phyloP scores from a whole-genome alignment of 345 rosid species.

The Eucalyptus coolabah region DNA sequence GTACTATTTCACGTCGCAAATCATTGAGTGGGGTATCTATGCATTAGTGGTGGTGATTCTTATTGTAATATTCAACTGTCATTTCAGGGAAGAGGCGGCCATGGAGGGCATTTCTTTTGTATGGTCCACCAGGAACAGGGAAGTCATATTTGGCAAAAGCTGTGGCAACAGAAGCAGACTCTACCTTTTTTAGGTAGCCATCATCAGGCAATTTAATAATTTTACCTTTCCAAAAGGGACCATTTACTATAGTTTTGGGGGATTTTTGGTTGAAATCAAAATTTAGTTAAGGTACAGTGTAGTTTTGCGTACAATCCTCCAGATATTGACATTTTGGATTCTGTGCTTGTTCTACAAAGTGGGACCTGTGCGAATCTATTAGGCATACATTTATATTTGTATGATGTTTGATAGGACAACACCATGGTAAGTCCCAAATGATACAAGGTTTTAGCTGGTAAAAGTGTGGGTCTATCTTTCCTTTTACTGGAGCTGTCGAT shows the following conservation, averaged over 20 bases:
- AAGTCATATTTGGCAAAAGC: slow-evolving; percentile 94
- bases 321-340: background rate
- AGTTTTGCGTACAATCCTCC: background rate
- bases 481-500: background rate
- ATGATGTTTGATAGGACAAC: background rate
- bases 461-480: background rate
- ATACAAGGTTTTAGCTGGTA: background rate
- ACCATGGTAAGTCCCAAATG: background rate
- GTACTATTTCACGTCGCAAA: background rate
- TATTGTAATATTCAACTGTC: background rate
- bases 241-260: background rate
- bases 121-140: slow-evolving; percentile 97
- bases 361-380: background rate
- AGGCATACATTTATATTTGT: background rate
- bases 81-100: slow-evolving; percentile 79
- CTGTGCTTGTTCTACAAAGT: background rate
- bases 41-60: background rate
- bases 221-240: background rate
- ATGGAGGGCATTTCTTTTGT: slow-evolving; percentile 83
- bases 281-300: background rate
- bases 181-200: slow-evolving; percentile 68
- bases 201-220: background rate
- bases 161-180: slow-evolving; percentile 95
- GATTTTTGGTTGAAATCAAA: background rate
- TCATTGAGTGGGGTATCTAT: background rate